These are phyloP conservation scores for Diddensiella caesifluorescens DNA, from an alignment of 805 yeast species.

Conservation along the genomic window DNA sequence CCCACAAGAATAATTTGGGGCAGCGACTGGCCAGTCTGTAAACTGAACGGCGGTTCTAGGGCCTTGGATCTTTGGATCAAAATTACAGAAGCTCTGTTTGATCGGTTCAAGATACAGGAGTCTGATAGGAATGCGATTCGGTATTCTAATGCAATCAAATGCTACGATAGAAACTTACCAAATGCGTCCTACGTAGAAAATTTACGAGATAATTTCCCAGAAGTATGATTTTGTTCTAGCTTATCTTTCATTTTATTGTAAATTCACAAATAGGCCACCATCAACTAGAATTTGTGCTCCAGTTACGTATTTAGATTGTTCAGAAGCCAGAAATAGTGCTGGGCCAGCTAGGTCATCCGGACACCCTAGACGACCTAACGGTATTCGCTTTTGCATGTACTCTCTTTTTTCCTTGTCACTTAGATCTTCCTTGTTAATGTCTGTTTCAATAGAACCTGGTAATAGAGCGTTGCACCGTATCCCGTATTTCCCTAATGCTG, in stretches of 20 bases:
- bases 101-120: not conserved
- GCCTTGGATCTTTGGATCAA: constrained; percentile 11
- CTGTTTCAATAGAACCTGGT: constrained; percentile 76
- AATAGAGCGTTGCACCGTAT: constrained; percentile 64
- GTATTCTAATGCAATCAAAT: constrained; percentile 6
- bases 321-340: constrained; percentile 64
- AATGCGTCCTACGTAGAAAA: too few relatives aligned
- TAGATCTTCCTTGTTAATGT: constrained; percentile 43
- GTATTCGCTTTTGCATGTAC: constrained; percentile 52
- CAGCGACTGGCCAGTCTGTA: constrained; percentile 44
- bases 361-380: constrained; percentile 76
- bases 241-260: too few relatives aligned
- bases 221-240: too few relatives aligned
- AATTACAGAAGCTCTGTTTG: constrained; percentile 1
- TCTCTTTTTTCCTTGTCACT: constrained; percentile 39
- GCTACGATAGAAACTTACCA: constrained; percentile 5
- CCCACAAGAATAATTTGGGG: constrained; percentile 36
- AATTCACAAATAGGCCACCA: constrained; percentile 60
- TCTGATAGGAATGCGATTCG: constrained; percentile 3
- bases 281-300: constrained; percentile 78
- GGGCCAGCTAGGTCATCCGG: constrained; percentile 78
- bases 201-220: too few relatives aligned
- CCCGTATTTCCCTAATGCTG: constrained; percentile 59
- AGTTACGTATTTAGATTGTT: constrained; percentile 71
- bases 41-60: constrained; percentile 24